phyloP scores from a whole-genome alignment of 1,284 basidiomycete genomes.

The Trichosporon coremiiforme region DNA sequence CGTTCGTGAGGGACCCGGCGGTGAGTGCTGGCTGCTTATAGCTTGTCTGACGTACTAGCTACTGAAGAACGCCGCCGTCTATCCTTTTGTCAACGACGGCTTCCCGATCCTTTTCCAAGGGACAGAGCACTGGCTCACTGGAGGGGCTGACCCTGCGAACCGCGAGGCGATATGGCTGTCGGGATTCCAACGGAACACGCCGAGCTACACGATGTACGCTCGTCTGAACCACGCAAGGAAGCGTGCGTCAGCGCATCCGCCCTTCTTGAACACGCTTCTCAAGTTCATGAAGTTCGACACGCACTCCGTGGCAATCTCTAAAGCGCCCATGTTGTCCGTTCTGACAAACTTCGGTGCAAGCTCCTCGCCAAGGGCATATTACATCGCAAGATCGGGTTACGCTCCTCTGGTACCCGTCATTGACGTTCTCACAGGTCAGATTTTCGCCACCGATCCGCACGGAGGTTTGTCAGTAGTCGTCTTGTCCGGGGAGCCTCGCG shows the following conservation, averaged over 20 bases:
- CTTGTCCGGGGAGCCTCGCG: slow-evolving; percentile 46
- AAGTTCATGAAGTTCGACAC: slow-evolving; percentile 52
- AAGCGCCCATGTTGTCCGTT: slow-evolving; percentile 67
- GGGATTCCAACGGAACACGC: slow-evolving; percentile 57
- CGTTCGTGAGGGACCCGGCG: slow-evolving; percentile 39
- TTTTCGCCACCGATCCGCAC: slow-evolving; percentile 57
- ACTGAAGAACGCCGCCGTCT: slow-evolving; percentile 58
- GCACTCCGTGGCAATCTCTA: slow-evolving; percentile 64
- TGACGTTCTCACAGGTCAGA: slow-evolving; percentile 65
- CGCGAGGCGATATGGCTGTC: slow-evolving; percentile 57
- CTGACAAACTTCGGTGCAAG: slow-evolving; percentile 66
- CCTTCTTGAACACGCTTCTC: slow-evolving; percentile 64
- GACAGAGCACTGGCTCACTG: slow-evolving; percentile 61
- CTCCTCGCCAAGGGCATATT: slow-evolving; percentile 46
- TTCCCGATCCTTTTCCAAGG: slow-evolving; percentile 65
- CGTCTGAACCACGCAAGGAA: slow-evolving; percentile 67
- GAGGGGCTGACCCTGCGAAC: slow-evolving; percentile 57
- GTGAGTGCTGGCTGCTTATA: slow-evolving; percentile 27
- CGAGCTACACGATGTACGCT: slow-evolving; percentile 62
- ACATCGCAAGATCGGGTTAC: slow-evolving; percentile 56
- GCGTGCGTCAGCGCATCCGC: slow-evolving; percentile 60
- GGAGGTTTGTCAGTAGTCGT: slow-evolving; percentile 56
- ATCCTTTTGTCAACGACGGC: slow-evolving; percentile 59
- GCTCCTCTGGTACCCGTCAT: slow-evolving; percentile 62
- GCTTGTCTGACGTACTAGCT: slow-evolving; percentile 38